Base-by-base conservation (phyloP, 768 basidiomycete genomes). In the Porphyrellus cyaneotinctus region DNA sequence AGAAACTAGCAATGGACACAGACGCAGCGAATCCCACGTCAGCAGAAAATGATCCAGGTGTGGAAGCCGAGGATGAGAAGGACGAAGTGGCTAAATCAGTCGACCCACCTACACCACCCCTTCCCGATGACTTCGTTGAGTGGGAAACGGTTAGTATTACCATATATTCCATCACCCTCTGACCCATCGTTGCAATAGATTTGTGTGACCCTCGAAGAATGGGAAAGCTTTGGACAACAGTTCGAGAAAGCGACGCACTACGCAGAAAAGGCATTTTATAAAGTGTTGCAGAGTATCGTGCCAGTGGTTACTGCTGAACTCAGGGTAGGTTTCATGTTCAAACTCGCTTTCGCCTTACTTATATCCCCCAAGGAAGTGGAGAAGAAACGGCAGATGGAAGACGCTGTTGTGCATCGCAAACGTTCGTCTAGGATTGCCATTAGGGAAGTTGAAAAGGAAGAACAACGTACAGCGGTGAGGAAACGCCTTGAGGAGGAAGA, bases 391-490 rank as follows among this genome's bases (percentile, higher is more conserved):
- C 80, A 76, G 14, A 54, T 88, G 46, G 87, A 90, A 56, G 86
- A 88, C 57, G 88, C 89, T 2, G 72, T 94, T 13, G 79, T 82
- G 23, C 88, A 90, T 54, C 84, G 94, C 53, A 97, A 97, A 68
- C 86, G 94, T 22, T 95, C 93, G 0, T 91, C 91, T 17, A 87
- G 95, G 30, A 83, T 97, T 52, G 88, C 91, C 4, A 72, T 85
- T 35, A 86, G 83, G 59, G 93, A 95, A 66, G 80, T 74, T 32
- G 91, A 90, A 67, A 83, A 81, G 58, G 88, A 93, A 67, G 83
- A 87, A 56, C 84, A 85, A 20, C 75, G 80, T 32, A 68, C 80
- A 23, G 77, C 79, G 9, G 80, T 81, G n/a, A 72, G 75, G 53
- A 78, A 73, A 60, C 81, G 79, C 54, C 78, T 74, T 3, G 88